phyloP scores from a whole-genome alignment of 352 stramenopile species.

The Thraustochytrium sp. region DNA sequence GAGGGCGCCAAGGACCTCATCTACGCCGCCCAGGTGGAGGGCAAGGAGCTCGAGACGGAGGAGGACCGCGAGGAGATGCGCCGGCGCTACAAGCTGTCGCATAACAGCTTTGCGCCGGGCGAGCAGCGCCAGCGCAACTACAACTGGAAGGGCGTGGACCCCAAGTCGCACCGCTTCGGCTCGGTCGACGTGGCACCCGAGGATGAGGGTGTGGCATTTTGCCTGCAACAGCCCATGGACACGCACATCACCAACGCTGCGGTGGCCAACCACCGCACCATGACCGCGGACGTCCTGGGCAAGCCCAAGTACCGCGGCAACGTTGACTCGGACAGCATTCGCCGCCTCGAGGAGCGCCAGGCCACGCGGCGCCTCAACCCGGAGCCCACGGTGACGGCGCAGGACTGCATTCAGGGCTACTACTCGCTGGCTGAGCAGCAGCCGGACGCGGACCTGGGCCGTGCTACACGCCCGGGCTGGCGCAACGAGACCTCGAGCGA shows the following conservation, averaged over 20 bases:
- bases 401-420: slow-evolving; percentile 69
- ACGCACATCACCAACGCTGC: slow-evolving; percentile 56
- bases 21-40: slow-evolving; percentile 54
- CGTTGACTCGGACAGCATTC: slow-evolving; percentile 7
- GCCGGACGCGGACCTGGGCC: slow-evolving; percentile 69
- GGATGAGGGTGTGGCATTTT: slow-evolving; percentile 56
- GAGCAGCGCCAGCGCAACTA: slow-evolving; percentile 78
- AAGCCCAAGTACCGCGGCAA: slow-evolving; percentile 61
- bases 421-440: slow-evolving; percentile 72
- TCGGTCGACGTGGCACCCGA: slow-evolving; percentile 55
- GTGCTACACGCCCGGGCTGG: slow-evolving; percentile 69
- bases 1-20: slow-evolving; percentile 74
- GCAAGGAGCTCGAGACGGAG: slow-evolving; percentile 57
- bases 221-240: slow-evolving; percentile 56
- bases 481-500: slow-evolving; percentile 63
- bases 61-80: slow-evolving; percentile 53
- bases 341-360: slow-evolving; percentile 41
- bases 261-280: slow-evolving; percentile 20
- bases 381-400: slow-evolving; percentile 56
- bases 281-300: slow-evolving; percentile 61
- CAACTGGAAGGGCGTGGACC: slow-evolving; percentile 64
- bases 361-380: slow-evolving; percentile 61
- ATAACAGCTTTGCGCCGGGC: slow-evolving; percentile 66
- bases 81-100: slow-evolving; percentile 67
- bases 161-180: slow-evolving; percentile 65